Percentiles rank a stretch among this genome's conserved stretches.
phyloP scores from a whole-genome alignment of 1,284 basidiomycete species.

The Sporisorium exsertum region DNA sequence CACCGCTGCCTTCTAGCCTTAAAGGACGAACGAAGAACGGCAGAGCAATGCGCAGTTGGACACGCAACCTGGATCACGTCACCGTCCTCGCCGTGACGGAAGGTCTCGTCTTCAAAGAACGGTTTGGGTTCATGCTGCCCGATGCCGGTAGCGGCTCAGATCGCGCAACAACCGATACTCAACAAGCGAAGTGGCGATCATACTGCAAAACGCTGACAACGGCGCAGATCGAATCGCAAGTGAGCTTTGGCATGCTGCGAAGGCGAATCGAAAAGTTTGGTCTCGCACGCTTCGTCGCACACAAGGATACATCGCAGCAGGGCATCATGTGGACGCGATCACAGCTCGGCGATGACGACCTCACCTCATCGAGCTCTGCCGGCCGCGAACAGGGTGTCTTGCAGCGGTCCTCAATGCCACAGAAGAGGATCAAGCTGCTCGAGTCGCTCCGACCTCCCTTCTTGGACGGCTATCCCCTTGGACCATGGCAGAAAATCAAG shows the following conservation, averaged over 20 bases:
- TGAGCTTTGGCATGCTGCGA: constrained; percentile 58
- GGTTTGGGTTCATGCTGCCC: constrained; percentile 45
- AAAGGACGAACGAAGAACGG: constrained; percentile 46
- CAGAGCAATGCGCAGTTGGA: constrained; percentile 65
- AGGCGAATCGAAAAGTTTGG: constrained; percentile 68
- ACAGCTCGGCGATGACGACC: constrained; percentile 11
- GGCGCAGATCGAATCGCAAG: constrained; percentile 60
- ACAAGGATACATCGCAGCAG: constrained; percentile 63
- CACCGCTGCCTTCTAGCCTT: constrained; percentile 7
- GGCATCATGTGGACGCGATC: constrained; percentile 57
- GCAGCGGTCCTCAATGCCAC: constrained; percentile 35
- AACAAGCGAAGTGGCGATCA: constrained; percentile 26
- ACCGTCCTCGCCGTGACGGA: constrained; percentile 66
- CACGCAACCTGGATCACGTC: constrained; percentile 66
- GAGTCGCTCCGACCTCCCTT: constrained; percentile 66
- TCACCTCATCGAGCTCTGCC: background rate
- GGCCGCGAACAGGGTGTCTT: constrained; percentile 21
- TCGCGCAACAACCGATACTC: background rate
- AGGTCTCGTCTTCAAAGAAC: constrained; percentile 54
- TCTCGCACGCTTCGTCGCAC: constrained; percentile 64
- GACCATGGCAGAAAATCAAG: constrained; percentile 58
- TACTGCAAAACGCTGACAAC: constrained; percentile 50
- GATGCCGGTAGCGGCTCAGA: background rate
- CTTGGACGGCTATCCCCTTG: constrained; percentile 63
- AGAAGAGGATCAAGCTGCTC: constrained; percentile 52